phyloP scores from a whole-genome alignment of 257 asterid species.

The Petrea volubilis region DNA sequence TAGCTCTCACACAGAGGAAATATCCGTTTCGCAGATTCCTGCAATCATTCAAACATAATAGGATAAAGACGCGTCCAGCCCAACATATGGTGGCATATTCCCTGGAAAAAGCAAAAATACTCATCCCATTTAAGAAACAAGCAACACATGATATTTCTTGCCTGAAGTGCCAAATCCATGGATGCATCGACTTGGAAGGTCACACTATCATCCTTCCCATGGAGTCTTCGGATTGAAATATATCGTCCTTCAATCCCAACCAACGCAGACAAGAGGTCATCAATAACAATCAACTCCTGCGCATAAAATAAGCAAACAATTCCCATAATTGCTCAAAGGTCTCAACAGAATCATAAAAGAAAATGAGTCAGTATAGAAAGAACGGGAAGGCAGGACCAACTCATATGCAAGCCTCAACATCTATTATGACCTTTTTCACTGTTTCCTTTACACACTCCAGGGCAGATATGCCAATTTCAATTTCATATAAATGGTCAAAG shows the following conservation, averaged over 20 bases:
- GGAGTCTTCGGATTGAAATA: conserved; percentile 60
- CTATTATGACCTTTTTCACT: not conserved
- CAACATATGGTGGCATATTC: conserved; percentile 8
- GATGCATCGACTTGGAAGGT: conserved; percentile 82
- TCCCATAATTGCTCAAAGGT: conserved; percentile 7
- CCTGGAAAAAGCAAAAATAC: not conserved
- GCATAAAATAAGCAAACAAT: conserved; percentile 9
- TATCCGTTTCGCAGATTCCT: conserved; percentile 89
- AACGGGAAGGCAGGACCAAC: not conserved
- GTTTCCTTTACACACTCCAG: conserved; percentile 6
- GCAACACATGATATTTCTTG: conserved; percentile 21
- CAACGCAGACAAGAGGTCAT: conserved; percentile 77
- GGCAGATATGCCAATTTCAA: conserved; percentile 19
- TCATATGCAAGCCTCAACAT: conserved; percentile 18
- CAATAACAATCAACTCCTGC: conserved; percentile 92
- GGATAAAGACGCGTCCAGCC: not conserved
- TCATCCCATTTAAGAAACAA: conserved; percentile 12
- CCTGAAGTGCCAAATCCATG: conserved; percentile 97
- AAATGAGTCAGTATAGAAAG: conserved; percentile 1
- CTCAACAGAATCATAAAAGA: not conserved
- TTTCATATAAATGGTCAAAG: not conserved
- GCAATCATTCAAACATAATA: conserved; percentile 30
- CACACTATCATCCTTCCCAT: conserved; percentile 57
- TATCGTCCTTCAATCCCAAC: conserved; percentile 94
- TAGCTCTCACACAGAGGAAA: conserved; percentile 91